Evolutionary conservation across 495 filamentous ascomycete genomes (phyloP).

Genomic region (Cladorrhinum samala): DNA sequence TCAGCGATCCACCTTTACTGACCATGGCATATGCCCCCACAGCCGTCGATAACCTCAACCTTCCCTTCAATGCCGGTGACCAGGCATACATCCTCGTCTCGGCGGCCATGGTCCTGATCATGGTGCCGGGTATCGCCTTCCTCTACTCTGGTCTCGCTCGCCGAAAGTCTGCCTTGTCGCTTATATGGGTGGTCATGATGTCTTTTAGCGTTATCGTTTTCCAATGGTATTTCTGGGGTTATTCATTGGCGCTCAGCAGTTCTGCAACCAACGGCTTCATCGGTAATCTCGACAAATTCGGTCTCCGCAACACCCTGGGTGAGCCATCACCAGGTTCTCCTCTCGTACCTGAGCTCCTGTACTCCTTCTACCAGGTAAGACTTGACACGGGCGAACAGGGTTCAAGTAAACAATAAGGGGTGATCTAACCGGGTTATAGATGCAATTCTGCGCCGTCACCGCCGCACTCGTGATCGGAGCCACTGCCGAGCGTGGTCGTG

Average conservation of each 20-base stretch:
- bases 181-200: slow-evolving; percentile 93
- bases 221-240: slow-evolving; percentile 99
- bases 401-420: not conserved
- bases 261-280: slow-evolving; percentile 77
- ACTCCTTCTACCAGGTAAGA: slow-evolving; percentile 76
- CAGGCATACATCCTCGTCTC: slow-evolving; percentile 85
- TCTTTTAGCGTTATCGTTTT: slow-evolving; percentile 84
- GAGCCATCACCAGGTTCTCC: slow-evolving; percentile 74
- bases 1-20: not conserved
- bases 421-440: slow-evolving; percentile 45
- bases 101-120: slow-evolving; percentile 91
- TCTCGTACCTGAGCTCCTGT: slow-evolving; percentile 82
- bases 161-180: slow-evolving; percentile 87
- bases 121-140: slow-evolving; percentile 93
- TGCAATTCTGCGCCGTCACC: slow-evolving; percentile 94
- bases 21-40: not conserved
- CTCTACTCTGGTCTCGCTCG: slow-evolving; percentile 98
- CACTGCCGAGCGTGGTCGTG: slow-evolving; percentile 86
- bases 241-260: slow-evolving; percentile 85
- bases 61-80: slow-evolving; percentile 58
- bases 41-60: slow-evolving; percentile 73
- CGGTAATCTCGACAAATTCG: slow-evolving; percentile 81
- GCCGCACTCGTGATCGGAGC: slow-evolving; percentile 89
- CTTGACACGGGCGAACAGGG: not conserved
- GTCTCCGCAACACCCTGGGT: slow-evolving; percentile 70